phyloP scores from a whole-genome alignment of 2,329 filamentous ascomycete genomes.

The Calonectria hongkongensis region DNA sequence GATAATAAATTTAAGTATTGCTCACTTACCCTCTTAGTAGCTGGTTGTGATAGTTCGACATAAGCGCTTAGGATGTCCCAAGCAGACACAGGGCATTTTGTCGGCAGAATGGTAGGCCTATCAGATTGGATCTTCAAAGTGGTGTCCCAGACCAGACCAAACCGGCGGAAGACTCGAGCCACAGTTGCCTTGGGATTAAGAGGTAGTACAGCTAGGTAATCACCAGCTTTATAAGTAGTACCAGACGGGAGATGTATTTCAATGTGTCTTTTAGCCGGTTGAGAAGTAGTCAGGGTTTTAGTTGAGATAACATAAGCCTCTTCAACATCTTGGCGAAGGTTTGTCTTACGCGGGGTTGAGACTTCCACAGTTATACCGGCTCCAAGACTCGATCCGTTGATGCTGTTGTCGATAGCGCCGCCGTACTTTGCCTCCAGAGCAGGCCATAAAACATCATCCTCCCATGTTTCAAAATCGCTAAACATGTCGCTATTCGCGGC shows the following conservation, averaged over 20 bases:
- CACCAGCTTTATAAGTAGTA: slow-evolving; percentile 81
- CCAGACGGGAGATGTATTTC: slow-evolving; percentile 80
- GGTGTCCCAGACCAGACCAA: slow-evolving; percentile 81
- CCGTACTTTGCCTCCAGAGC: slow-evolving; percentile 67
- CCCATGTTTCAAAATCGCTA: slow-evolving; percentile 80
- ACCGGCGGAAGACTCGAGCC: slow-evolving; percentile 77
- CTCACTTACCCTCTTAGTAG: slow-evolving; percentile 78
- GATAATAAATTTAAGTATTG: too few relatives aligned
- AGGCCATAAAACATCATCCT: slow-evolving; percentile 73
- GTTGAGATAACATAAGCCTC: slow-evolving; percentile 50
- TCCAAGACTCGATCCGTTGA: slow-evolving; percentile 27
- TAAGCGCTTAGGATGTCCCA: slow-evolving; percentile 80
- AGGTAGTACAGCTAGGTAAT: slow-evolving; percentile 85
- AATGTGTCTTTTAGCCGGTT: slow-evolving; percentile 75
- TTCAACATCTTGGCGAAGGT: slow-evolving; percentile 52
- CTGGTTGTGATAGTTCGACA: slow-evolving; percentile 83
- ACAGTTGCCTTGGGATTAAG: slow-evolving; percentile 80
- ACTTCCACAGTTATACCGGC: slow-evolving; percentile 48
- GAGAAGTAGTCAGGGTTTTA: slow-evolving; percentile 49
- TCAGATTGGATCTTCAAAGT: slow-evolving; percentile 75
- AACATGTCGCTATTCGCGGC: slow-evolving; percentile 80
- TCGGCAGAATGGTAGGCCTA: slow-evolving; percentile 72
- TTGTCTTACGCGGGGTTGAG: slow-evolving; percentile 49
- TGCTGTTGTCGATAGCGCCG: slow-evolving; percentile 2
- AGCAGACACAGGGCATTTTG: slow-evolving; percentile 74